These are phyloP conservation scores for Blastobotrys americana DNA, from an alignment of 805 yeast genomes.

Conservation along the genomic window DNA sequence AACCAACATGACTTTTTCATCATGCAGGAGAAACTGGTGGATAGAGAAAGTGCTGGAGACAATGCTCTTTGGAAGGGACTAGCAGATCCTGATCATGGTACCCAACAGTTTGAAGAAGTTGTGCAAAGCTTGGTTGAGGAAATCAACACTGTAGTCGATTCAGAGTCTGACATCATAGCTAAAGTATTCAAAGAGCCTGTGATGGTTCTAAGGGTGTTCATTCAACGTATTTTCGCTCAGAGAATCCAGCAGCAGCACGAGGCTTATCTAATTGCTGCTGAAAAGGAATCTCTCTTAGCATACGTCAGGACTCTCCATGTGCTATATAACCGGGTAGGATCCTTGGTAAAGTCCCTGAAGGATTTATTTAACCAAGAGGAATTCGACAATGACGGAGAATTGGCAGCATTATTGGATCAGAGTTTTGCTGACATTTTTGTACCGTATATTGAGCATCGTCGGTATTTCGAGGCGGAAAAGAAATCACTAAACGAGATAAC, in stretches of 20 bases:
- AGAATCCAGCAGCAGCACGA: slow-evolving; percentile 43
- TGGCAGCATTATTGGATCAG: slow-evolving; percentile 54
- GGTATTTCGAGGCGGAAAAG: slow-evolving; percentile 66
- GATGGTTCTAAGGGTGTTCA: slow-evolving; percentile 59
- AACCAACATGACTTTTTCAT: slow-evolving; percentile 68
- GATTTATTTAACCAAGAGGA: slow-evolving; percentile 40
- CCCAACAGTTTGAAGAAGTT: slow-evolving; percentile 43
- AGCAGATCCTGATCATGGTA: slow-evolving; percentile 49
- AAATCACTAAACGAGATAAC: slow-evolving; percentile 47
- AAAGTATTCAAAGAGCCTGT: slow-evolving; percentile 66
- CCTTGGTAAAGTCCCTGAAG: slow-evolving; percentile 57
- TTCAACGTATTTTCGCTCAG: slow-evolving; percentile 72
- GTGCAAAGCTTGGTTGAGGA: slow-evolving; percentile 50
- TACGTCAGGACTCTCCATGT: slow-evolving; percentile 70
- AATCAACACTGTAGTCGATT: slow-evolving; percentile 50
- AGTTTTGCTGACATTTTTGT: slow-evolving; percentile 65
- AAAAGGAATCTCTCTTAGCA: slow-evolving; percentile 51
- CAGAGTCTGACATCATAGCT: slow-evolving; percentile 65
- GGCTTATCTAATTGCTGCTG: slow-evolving; percentile 53
- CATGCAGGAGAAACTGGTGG: slow-evolving; percentile 38
- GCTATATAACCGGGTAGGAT: slow-evolving; percentile 51
- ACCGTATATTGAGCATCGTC: slow-evolving; percentile 56
- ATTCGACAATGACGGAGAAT: slow-evolving; percentile 35
- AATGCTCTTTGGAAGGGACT: slow-evolving; percentile 47
- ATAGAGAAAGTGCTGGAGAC: slow-evolving; percentile 27